Evolutionary conservation across 2,329 filamentous ascomycete species (phyloP), one percentile per base, ranked within the genome.

Genomic region (Talaromyces rugulosus): DNA sequence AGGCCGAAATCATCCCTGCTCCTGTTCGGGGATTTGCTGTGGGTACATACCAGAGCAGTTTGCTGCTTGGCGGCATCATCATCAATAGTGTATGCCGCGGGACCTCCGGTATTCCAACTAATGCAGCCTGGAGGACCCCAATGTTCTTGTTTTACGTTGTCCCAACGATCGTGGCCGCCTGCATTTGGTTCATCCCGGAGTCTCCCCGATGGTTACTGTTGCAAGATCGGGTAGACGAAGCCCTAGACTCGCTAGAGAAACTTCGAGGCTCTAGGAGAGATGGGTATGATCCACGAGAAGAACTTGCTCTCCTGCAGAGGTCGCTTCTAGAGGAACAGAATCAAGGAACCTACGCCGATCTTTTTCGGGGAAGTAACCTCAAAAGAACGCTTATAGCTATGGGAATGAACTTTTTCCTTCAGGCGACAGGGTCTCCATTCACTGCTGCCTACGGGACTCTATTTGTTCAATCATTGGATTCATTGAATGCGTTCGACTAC

Each of bases 401-500:
- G 31, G 61, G 61, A 30, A 62, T 53, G 57, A 62, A 62, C 7
- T 62, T 62, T 33, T 62, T 62, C 31, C 34, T 62, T 27, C 61
- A 62, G 59, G 61, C 61, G 5, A 62, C 61, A 1, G 61, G 61
- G 1, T 62, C 61, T 2, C 61, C 61, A 2, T 62, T 62, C n/a
- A 62, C 61, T n/a, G 61, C 61, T n/a, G 61, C 61, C 42, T 62
- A 62, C 36, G 51, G 56, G 30, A 62, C 61, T 7, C 28, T 62
- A 16, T 62, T 59, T 34, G 56, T 62, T 1, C 61, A 62, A 44
- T 62, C 61, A 9, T 57, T 62, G 23, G 44, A 62, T 47, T 62
- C 61, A 31, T 30, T 62, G 52, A 62, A 62, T 11, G 42, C 61
- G n/a, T 84, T 84, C 69, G 74, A 78, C 53, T 83, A 78, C 67